These are phyloP conservation scores for Mortierella sp. DNA, from an alignment of 371 early-diverging fungal species.

Conservation along the genomic window DNA sequence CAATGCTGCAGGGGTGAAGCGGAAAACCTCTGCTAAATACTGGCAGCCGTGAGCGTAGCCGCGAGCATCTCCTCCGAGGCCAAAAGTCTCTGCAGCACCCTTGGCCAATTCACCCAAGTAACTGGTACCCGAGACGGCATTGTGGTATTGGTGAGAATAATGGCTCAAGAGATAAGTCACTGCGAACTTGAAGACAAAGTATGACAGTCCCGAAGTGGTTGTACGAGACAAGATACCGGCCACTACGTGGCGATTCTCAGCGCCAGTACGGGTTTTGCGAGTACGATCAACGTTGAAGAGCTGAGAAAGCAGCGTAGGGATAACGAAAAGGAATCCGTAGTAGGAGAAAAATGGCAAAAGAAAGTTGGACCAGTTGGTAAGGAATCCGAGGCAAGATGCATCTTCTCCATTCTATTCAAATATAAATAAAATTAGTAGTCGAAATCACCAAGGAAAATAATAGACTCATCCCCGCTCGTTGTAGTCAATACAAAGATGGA, in stretches of 20 bases:
- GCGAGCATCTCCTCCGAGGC: not conserved
- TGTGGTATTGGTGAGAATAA: slow-evolving; percentile 5
- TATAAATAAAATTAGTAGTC: not conserved
- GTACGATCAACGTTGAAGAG: slow-evolving; percentile 44
- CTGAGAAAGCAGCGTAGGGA: slow-evolving; percentile 43
- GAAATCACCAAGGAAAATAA: no score
- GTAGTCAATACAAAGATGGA: no score
- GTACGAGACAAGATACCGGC: slow-evolving; percentile 36
- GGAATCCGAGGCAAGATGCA: slow-evolving; percentile 14
- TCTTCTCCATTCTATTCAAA: slow-evolving; percentile 7
- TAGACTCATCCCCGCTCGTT: no score
- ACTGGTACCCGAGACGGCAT: not conserved
- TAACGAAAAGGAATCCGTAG: slow-evolving; percentile 33
- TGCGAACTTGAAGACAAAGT: slow-evolving; percentile 52
- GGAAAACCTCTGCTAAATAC: slow-evolving; percentile 32
- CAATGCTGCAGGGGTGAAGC: slow-evolving; percentile 32
- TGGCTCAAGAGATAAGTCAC: slow-evolving; percentile 41
- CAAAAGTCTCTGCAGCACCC: slow-evolving; percentile 21
- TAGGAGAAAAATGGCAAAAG: slow-evolving; percentile 41
- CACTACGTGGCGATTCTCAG: slow-evolving; percentile 10
- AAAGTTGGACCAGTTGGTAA: slow-evolving; percentile 45
- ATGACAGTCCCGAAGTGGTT: slow-evolving; percentile 45
- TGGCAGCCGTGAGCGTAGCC: slow-evolving; percentile 12
- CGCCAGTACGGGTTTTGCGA: not conserved
- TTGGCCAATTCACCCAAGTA: slow-evolving; percentile 24